Percentiles rank a stretch among this genome's conserved stretches.
Conservation (phyloP, 164 flowering plant species). For the Piper longum region DNA sequence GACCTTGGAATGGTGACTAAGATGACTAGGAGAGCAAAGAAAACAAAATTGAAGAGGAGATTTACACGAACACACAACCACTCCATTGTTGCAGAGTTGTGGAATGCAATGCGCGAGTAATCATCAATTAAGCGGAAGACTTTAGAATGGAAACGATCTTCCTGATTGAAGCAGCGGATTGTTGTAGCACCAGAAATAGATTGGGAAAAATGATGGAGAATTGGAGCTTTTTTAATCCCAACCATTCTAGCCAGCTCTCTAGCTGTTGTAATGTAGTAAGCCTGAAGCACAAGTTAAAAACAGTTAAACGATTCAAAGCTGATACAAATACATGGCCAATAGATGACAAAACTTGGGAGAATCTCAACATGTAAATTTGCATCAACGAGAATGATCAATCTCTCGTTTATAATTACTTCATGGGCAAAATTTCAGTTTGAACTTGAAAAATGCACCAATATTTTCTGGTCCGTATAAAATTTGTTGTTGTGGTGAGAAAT, state of each 20-base stretch:
- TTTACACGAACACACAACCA: slow-evolving; percentile 73
- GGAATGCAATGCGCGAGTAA: slow-evolving; percentile 55
- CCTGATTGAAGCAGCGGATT: slow-evolving; percentile 63
- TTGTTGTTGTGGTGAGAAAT: no score
- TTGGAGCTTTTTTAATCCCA: slow-evolving; percentile 51
- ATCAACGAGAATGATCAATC: no score
- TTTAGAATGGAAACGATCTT: slow-evolving; percentile 36
- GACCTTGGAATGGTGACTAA: slow-evolving; percentile 58
- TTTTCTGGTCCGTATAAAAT: no score
- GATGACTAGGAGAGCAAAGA: slow-evolving; percentile 60
- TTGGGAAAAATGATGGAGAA: slow-evolving; percentile 74
- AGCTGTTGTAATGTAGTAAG: slow-evolving; percentile 68
- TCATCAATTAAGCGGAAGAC: slow-evolving; percentile 39
- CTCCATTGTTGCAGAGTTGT: slow-evolving; percentile 65
- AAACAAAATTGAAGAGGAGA: slow-evolving; percentile 63
- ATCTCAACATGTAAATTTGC: no score
- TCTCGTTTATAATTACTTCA: no score
- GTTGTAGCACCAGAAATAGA: slow-evolving; percentile 50
- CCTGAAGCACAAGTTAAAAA: slow-evolving; percentile 21
- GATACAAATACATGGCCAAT: no score
- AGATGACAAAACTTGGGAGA: no score
- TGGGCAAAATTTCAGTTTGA: no score
- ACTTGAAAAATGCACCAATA: no score
- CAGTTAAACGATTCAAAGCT: no score
- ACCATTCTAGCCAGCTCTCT: slow-evolving; percentile 83